Evolutionary conservation across 176 grass and related monocot species (phyloP), one percentile per base, ranked within the genome.

Genomic region (Luzula sylvatica): DNA sequence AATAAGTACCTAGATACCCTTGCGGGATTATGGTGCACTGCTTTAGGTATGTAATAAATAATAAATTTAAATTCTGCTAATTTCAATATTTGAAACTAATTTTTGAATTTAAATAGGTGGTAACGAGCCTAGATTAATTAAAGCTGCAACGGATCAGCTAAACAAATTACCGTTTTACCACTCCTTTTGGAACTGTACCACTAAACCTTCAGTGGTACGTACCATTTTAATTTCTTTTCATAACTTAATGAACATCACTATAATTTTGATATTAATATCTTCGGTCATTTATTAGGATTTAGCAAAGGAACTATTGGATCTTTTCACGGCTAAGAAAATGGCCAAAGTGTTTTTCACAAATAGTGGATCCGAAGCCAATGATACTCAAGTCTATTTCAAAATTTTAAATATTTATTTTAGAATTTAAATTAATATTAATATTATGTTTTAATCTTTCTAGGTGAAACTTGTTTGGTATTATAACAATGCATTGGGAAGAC

Each of bases 381-480:
- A 98, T 53, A 86, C 92, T 15, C 92, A 90, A 74, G 92, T 96
- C n/a, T n/a, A n/a, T n/a, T n/a, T n/a, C n/a, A n/a, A n/a, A n/a
- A n/a, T n/a, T n/a, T n/a, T n/a, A n/a, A n/a, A n/a, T n/a, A n/a
- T n/a, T n/a, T n/a, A n/a, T 58, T 42, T 26, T 45, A 14, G 14
- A 29, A 11, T 27, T 46, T 62, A 22, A 16, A n/a, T n/a, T n/a
- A n/a, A n/a, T n/a, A n/a, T n/a, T 62, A 2, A 12, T 26, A 62
- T 26, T 16, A 2, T 45, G 11, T 27, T 20, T 49, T 4, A 19
- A 26, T 7, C 47, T 69, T 39, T 8, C n/a, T 62, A 96, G 92
- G 92, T 98, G 30, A 98, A 98, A 75, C 75, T 98, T 32, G 85
- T 96, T 43, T 96, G 92, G 92, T 96, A 96, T 66, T 96, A 89